Evolutionary conservation across 1,284 basidiomycete species (phyloP).

Genomic region (Ustilago nuda): DNA sequence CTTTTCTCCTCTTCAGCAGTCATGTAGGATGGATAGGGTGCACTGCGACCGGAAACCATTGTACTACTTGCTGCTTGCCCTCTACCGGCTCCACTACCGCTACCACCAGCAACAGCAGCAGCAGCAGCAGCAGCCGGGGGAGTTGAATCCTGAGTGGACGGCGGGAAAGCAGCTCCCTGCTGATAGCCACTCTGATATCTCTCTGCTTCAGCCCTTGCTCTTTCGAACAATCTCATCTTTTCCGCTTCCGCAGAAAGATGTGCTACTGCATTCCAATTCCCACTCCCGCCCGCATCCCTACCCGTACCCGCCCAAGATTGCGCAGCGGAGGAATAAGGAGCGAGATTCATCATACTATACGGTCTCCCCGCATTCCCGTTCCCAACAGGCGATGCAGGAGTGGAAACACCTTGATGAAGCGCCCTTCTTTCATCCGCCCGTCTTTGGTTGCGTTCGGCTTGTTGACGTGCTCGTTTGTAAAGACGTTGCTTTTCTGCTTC

Average conservation of each 20-base stretch:
- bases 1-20: conserved; percentile 61
- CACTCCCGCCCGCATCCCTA: neutral
- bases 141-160: neutral
- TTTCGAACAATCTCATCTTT: conserved; percentile 58
- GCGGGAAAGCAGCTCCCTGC: conserved; percentile 45
- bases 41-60: conserved; percentile 36
- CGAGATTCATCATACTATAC: conserved; percentile 39
- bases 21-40: conserved; percentile 49
- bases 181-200: conserved; percentile 48
- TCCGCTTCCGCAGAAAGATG: conserved; percentile 49
- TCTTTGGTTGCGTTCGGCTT: conserved; percentile 61
- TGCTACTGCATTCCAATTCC: neutral
- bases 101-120: neutral
- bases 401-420: conserved; percentile 15
- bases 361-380: conserved; percentile 28
- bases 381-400: conserved; percentile 15
- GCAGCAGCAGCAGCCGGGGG: neutral
- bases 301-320: neutral
- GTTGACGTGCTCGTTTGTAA: conserved; percentile 62
- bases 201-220: conserved; percentile 60
- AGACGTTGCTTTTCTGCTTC: conserved; percentile 64
- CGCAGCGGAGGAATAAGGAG: conserved; percentile 11
- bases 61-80: neutral
- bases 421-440: conserved; percentile 53
- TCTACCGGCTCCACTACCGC: neutral